These are phyloP conservation scores for Neophaeococcomyces aloes DNA, from an alignment of 2,329 filamentous ascomycete genomes.

Conservation along the genomic window DNA sequence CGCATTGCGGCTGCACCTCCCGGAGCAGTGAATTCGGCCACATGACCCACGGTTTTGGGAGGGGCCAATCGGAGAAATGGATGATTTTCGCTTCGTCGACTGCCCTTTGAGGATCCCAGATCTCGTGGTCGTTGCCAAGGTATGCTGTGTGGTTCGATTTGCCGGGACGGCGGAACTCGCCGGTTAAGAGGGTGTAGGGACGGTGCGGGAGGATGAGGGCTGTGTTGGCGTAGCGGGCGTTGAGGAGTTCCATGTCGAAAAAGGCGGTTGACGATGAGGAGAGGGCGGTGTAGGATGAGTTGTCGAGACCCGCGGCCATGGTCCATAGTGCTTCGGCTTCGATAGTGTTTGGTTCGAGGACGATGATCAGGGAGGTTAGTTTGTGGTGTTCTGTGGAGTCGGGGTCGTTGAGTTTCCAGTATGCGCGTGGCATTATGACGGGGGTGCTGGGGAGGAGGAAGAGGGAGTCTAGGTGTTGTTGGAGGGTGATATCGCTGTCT, in stretches of 20 bases:
- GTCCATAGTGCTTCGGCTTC: conserved; percentile 30
- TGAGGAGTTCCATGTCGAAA: conserved; percentile 59
- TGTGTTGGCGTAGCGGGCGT: conserved; percentile 48
- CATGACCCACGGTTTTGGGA: conserved; percentile 53
- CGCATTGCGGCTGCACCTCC: conserved; percentile 5
- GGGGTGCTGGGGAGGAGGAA: conserved; percentile 54
- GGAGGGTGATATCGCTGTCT: conserved; percentile 55
- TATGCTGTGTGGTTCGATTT: conserved; percentile 39
- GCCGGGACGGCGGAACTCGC: conserved; percentile 47
- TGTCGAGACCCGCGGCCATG: conserved; percentile 2
- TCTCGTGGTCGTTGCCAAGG: conserved; percentile 42
- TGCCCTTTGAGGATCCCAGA: conserved; percentile 49
- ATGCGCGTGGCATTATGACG: conserved; percentile 60
- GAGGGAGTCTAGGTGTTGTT: conserved; percentile 57
- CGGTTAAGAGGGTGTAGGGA: conserved; percentile 50
- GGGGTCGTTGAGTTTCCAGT: conserved; percentile 42
- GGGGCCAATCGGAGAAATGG: conserved; percentile 62
- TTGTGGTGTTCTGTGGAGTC: conserved; percentile 38
- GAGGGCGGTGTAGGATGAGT: background rate
- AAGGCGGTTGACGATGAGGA: background rate
- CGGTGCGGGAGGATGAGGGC: conserved; percentile 56
- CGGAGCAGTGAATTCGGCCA: background rate
- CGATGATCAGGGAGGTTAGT: conserved; percentile 52
- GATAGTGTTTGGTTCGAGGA: conserved; percentile 46
- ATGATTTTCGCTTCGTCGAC: conserved; percentile 54